A percentile compares a stretch with the other conserved stretches of the same genome.
phyloP scores from a whole-genome alignment of 306 rosid species.

The Lagenaria siceraria region DNA sequence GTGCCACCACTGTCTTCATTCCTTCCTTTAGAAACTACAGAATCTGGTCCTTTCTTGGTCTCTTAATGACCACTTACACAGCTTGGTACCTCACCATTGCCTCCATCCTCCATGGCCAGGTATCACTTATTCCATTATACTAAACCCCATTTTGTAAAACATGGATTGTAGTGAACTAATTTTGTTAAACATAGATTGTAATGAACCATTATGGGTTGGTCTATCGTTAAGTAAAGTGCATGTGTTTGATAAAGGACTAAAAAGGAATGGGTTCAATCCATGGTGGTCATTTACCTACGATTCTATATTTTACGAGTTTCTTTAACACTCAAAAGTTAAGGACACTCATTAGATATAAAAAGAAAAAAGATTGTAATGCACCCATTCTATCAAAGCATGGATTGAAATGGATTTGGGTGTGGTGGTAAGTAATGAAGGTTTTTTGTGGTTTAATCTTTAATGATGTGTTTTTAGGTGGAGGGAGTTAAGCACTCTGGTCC shows the following conservation, averaged over 20 bases:
- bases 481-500: conserved; percentile 97
- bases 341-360: too few species aligned
- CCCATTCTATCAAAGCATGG: background rate
- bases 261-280: too few species aligned
- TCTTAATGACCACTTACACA: conserved; percentile 94
- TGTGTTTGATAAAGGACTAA: too few species aligned
- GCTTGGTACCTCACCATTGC: conserved; percentile 96
- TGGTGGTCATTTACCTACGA: too few species aligned
- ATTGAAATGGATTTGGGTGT: background rate
- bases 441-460: background rate
- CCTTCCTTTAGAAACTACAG: conserved; percentile 95
- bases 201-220: too few species aligned
- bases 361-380: background rate
- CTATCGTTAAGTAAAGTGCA: too few species aligned
- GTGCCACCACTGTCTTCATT: conserved; percentile 97
- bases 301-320: too few species aligned
- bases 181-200: background rate
- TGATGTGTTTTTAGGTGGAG: conserved; percentile 24
- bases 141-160: background rate
- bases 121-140: background rate
- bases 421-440: background rate
- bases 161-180: background rate
- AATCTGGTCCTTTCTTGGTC: conserved; percentile 96
- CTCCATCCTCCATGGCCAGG: conserved; percentile 88
- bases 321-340: too few species aligned